These are phyloP conservation scores for Tilletia horrida DNA, from an alignment of 1,284 basidiomycete species.

Conservation along the genomic window DNA sequence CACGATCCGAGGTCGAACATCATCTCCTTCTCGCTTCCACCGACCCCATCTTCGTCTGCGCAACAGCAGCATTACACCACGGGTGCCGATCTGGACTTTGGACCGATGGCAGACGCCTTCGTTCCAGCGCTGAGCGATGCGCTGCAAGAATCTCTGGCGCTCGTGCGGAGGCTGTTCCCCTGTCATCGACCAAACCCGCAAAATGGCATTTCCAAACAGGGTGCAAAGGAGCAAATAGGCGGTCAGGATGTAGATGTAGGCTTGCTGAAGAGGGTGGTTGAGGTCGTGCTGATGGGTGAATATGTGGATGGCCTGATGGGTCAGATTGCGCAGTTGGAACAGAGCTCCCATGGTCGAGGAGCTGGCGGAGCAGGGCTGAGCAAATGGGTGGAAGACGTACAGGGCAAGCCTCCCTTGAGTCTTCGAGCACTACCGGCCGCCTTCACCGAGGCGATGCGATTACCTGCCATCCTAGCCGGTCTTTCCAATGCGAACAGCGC, in stretches of 20 bases:
- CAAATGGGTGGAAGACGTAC: slow-evolving; percentile 49
- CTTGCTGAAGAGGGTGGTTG: slow-evolving; percentile 70
- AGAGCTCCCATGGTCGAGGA: not conserved
- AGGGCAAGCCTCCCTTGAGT: slow-evolving; percentile 56
- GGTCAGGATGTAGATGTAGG: slow-evolving; percentile 74
- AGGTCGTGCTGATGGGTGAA: slow-evolving; percentile 28
- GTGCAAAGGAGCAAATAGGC: slow-evolving; percentile 60
- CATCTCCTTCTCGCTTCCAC: slow-evolving; percentile 18
- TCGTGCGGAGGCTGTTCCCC: slow-evolving; percentile 82
- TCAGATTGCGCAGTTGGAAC: not conserved
- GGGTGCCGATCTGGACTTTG: slow-evolving; percentile 17
- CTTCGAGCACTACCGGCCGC: slow-evolving; percentile 80
- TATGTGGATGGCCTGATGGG: slow-evolving; percentile 11
- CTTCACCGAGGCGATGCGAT: slow-evolving; percentile 79
- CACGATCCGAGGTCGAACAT: slow-evolving; percentile 15
- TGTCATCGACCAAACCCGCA: too few relatives aligned
- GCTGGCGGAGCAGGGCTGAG: slow-evolving; percentile 12
- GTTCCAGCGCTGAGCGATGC: slow-evolving; percentile 68
- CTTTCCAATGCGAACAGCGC: slow-evolving; percentile 20
- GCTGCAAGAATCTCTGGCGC: slow-evolving; percentile 70
- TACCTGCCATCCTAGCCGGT: slow-evolving; percentile 64
- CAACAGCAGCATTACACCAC: slow-evolving; percentile 18
- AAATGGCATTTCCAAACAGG: too few relatives aligned
- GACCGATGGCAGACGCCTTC: slow-evolving; percentile 58
- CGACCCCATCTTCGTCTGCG: slow-evolving; percentile 16